Conservation (phyloP, 1,139 yeast species). For the Zhuliangozyma blackwelliae region DNA sequence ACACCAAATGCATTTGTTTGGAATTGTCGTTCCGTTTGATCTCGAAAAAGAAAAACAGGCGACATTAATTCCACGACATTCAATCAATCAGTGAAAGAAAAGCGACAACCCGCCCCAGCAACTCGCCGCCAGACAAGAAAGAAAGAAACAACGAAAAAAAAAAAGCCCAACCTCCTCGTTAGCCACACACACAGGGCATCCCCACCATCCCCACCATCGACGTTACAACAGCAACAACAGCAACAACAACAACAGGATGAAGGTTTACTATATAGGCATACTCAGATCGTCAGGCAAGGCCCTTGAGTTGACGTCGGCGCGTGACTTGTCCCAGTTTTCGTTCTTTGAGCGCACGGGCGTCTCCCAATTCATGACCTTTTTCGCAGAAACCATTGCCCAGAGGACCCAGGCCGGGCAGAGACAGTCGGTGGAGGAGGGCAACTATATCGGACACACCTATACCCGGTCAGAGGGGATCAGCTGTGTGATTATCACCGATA, state of each 20-base stretch:
- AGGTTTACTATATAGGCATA: constrained; percentile 85
- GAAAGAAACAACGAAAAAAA: too few relatives aligned
- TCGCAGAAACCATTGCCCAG: constrained; percentile 83
- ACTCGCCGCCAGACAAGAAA: too few relatives aligned
- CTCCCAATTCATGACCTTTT: constrained; percentile 90
- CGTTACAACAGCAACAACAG: too few relatives aligned
- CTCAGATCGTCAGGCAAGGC: constrained; percentile 66
- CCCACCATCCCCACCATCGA: too few relatives aligned
- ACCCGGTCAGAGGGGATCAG: constrained; percentile 87
- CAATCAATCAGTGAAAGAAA: too few relatives aligned
- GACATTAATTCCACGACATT: too few relatives aligned
- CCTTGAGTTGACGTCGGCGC: constrained; percentile 72
- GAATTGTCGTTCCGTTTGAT: too few relatives aligned
- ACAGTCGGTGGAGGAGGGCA: constrained; percentile 91
- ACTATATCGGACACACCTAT: constrained; percentile 88
- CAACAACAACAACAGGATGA: constrained; percentile 45
- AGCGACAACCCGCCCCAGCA: too few relatives aligned
- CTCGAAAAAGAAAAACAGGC: too few relatives aligned
- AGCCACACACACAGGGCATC: too few relatives aligned
- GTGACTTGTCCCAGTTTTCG: constrained; percentile 80
- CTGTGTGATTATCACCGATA: constrained; percentile 91
- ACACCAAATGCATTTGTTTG: too few relatives aligned
- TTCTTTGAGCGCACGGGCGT: constrained; percentile 79
- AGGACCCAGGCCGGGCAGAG: constrained; percentile 89
- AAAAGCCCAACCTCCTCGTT: too few relatives aligned